Percentiles rank a stretch among this genome's conserved stretches.
Conservation (phyloP, 768 basidiomycete genomes). For the Mycena vitilis region DNA sequence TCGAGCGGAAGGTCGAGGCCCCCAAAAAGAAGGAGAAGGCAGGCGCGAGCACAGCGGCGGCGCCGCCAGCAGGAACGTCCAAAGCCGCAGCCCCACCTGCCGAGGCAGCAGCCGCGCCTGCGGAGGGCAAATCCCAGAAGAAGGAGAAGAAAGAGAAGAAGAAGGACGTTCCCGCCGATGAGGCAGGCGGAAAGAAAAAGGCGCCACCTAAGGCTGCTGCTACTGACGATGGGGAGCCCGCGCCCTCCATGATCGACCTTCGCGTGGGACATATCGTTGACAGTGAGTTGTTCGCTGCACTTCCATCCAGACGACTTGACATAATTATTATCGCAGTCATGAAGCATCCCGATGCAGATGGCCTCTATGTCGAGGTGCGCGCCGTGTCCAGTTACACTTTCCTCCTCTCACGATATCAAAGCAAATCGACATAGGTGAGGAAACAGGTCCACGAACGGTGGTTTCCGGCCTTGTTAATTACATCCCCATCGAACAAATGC, state of each 20-base stretch:
- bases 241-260: conserved; percentile 97
- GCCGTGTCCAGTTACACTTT: neutral
- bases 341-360: conserved; percentile 97
- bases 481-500: conserved; percentile 95
- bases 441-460: conserved; percentile 93
- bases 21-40: conserved; percentile 84
- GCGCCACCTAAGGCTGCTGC: conserved; percentile 57
- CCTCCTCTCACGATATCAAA: conserved; percentile 44
- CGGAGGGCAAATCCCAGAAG: conserved; percentile 53
- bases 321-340: conserved; percentile 66
- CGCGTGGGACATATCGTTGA: conserved; percentile 94
- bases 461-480: conserved; percentile 97
- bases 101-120: conserved; percentile 26
- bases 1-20: conserved; percentile 77
- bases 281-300: conserved; percentile 59
- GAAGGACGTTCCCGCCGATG: conserved; percentile 54
- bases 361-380: conserved; percentile 92
- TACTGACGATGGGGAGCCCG: conserved; percentile 82
- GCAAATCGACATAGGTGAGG: conserved; percentile 98
- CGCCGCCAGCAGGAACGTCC: conserved; percentile 40
- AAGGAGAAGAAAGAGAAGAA: conserved; percentile 74
- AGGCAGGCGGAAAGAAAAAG: conserved; percentile 53
- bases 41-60: conserved; percentile 43
- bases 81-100: conserved; percentile 44
- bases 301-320: neutral